These are phyloP conservation scores for Xylaria sp. DNA, from an alignment of 2,329 filamentous ascomycete species.

Conservation along the genomic window DNA sequence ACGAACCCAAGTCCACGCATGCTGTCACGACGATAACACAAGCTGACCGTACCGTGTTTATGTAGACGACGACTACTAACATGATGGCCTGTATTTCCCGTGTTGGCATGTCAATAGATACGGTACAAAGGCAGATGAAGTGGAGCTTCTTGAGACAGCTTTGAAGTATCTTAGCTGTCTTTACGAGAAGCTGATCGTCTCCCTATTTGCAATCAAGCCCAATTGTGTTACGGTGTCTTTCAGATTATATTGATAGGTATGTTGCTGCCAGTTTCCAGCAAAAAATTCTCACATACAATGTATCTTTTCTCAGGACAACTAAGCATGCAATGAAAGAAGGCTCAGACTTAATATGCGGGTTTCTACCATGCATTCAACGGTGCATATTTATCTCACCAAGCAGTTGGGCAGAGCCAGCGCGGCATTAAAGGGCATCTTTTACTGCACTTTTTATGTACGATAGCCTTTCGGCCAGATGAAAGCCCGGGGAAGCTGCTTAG, in stretches of 20 bases:
- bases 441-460: no score
- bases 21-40: no score
- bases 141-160: neutral
- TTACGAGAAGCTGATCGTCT: neutral
- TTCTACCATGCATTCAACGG: neutral
- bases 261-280: neutral
- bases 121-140: conserved; percentile 8
- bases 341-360: neutral
- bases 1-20: neutral
- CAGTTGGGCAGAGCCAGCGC: neutral
- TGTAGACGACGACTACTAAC: neutral
- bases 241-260: neutral
- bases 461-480: neutral
- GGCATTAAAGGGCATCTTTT: neutral
- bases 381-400: neutral
- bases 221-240: conserved; percentile 7
- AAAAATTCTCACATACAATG: neutral
- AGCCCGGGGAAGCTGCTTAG: no score
- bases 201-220: neutral
- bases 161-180: conserved; percentile 4
- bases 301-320: neutral
- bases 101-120: neutral
- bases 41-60: neutral
- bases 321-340: neutral
- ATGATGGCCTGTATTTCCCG: neutral